Conservation (phyloP, 2,329 filamentous ascomycete species). For the Penicillium hesseltinei region DNA sequence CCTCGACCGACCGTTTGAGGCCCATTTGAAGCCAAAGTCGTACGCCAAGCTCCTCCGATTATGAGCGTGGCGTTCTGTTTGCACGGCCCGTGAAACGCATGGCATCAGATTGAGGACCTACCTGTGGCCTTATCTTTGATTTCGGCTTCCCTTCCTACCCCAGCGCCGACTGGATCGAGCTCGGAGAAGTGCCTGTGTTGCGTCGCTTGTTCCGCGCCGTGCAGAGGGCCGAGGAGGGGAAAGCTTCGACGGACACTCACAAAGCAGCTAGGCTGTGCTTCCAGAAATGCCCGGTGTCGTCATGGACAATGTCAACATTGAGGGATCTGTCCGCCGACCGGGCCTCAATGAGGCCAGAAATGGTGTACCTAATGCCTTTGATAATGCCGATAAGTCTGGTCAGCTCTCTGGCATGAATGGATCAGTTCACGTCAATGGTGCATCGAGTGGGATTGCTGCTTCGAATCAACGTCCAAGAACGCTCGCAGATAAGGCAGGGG, state of each 20-base stretch:
- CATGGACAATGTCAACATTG: constrained; percentile 39
- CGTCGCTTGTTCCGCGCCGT: constrained; percentile 27
- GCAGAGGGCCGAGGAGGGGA: constrained; percentile 33
- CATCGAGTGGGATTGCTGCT: constrained; percentile 13
- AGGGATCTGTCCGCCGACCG: constrained; percentile 27
- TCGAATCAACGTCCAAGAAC: constrained; percentile 13
- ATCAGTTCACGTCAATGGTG: constrained; percentile 29
- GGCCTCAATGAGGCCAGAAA: constrained; percentile 26
- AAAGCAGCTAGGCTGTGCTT: constrained; percentile 9
- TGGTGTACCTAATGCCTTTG: constrained; percentile 19
- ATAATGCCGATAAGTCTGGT: constrained; percentile 15
- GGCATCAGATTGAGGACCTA: constrained; percentile 26
- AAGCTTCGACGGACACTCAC: constrained; percentile 17
- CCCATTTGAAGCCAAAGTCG: constrained; percentile 2
- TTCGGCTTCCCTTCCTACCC: constrained; percentile 28
- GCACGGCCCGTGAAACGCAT: constrained; percentile 27
- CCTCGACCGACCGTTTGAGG: not conserved
- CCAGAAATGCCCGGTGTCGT: constrained; percentile 44
- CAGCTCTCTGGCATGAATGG: constrained; percentile 24
- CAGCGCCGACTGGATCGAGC: constrained; percentile 19
- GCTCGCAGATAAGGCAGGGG: constrained; percentile 2
- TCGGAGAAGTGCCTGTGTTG: constrained; percentile 15
- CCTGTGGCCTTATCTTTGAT: constrained; percentile 16
- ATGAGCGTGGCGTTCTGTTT: constrained; percentile 22
- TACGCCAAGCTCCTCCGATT: constrained; percentile 20